Base-by-base conservation (phyloP, 441 rosid species). In the Jatropha multifida region DNA sequence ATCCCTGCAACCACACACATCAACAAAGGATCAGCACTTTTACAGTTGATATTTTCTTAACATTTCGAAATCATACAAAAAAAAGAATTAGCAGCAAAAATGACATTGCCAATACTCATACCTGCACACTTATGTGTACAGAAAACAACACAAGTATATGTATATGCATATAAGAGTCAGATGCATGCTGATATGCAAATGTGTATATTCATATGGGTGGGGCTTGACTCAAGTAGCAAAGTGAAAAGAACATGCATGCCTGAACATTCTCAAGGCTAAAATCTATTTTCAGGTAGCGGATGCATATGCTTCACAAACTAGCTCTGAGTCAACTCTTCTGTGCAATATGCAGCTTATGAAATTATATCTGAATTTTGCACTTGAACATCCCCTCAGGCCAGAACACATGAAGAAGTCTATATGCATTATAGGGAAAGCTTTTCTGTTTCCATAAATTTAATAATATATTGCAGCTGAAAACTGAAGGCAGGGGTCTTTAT, bases 1-100 rank as follows among this genome's bases (percentile, higher is more conserved):
- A 81, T 92, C 97, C 97, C 97, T 92, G 85, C 46, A 77, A 81
- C 42, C 74, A 32, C 10, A 62, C 17, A 75, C 15, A 48, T 69
- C 23, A 65, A 51, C 14, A n/a, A 12, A 44, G 5, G 23, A 74
- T 59, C 15, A 27, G 59, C 3, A 58, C 2, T 54, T 76, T 54
- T 9, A 72, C 69, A 68, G 23, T 42, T 4, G 38, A 37, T 14
- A 20, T 27, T 68, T 15, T 6, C 55, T 26, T 20, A 40, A 52
- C 67, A 61, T 8, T 4, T 58, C 54, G 26, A 20, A 23, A 72
- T 40, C 11, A 54, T 49, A 4, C 56, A 56, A 55, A 64, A 42
- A 64, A 1, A 7, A 38, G 32, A 18, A 18, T 17, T 8, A 11
- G 8, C 7, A 11, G 32, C 20, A 51, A 15, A 68, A 66, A 20